phyloP scores from a whole-genome alignment of 2,329 filamentous ascomycete genomes.

The Proliferodiscus dingleyae region DNA sequence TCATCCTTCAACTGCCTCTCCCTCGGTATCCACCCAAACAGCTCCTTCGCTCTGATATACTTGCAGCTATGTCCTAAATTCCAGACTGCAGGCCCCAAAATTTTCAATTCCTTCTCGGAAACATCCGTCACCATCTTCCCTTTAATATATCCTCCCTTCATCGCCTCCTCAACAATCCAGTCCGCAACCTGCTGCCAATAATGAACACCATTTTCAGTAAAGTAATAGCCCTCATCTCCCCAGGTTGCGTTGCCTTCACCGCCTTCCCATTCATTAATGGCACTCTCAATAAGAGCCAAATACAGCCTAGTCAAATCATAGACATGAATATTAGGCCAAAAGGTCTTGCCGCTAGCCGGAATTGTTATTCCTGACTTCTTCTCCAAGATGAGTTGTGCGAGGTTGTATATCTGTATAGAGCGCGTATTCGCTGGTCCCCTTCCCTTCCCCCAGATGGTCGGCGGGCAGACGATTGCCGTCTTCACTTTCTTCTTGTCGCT shows the following conservation, averaged over 20 bases:
- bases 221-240: conserved; percentile 61
- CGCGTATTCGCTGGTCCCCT: conserved; percentile 50
- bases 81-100: not conserved
- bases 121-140: not conserved
- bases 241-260: conserved; percentile 37
- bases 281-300: conserved; percentile 48
- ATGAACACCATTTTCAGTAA: conserved; percentile 58
- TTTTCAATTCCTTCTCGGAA: not conserved
- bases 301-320: conserved; percentile 52
- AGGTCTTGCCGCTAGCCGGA: conserved; percentile 41
- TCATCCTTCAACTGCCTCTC: not conserved
- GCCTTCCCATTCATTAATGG: conserved; percentile 34
- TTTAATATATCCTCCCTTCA: conserved; percentile 40
- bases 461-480: conserved; percentile 58
- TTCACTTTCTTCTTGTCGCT: conserved; percentile 42
- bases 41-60: not conserved
- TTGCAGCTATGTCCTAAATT: not conserved
- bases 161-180: conserved; percentile 52
- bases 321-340: conserved; percentile 56
- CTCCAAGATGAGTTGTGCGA: conserved; percentile 45
- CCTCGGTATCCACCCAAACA: not conserved
- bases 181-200: conserved; percentile 57
- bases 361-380: conserved; percentile 45
- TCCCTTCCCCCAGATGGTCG: conserved; percentile 55
- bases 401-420: conserved; percentile 49